Percentiles rank a stretch among this genome's conserved stretches.
These are phyloP conservation scores for Clavaria fumosa DNA, from an alignment of 768 basidiomycete species.

Conservation along the genomic window DNA sequence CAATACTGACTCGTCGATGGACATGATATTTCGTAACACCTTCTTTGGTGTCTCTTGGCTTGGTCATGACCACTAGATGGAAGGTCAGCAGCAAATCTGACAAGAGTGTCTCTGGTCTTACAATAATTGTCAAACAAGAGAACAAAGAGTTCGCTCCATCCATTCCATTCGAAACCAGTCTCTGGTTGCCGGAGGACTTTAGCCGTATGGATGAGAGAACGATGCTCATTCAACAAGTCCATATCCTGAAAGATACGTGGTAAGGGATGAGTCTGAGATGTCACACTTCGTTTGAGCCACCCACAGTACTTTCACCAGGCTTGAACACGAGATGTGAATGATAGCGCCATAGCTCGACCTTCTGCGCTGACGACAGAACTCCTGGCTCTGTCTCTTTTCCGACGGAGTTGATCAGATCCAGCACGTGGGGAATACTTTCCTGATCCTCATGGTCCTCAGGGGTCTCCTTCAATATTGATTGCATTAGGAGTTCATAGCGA, in stretches of 20 bases:
- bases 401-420: constrained; percentile 74
- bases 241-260: constrained; percentile 41
- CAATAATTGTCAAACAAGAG: constrained; percentile 92
- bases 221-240: constrained; percentile 72
- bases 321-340: constrained; percentile 71
- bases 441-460: constrained; percentile 65
- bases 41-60: constrained; percentile 67
- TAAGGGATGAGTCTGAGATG: neutral
- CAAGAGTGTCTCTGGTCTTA: constrained; percentile 22
- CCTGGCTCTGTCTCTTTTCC: constrained; percentile 83
- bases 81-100: constrained; percentile 9
- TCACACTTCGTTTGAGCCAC: constrained; percentile 11
- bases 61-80: constrained; percentile 71
- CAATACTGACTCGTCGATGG: constrained; percentile 44
- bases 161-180: constrained; percentile 74
- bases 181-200: constrained; percentile 80
- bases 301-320: constrained; percentile 50
- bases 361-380: constrained; percentile 70
- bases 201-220: constrained; percentile 73
- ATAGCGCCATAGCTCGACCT: constrained; percentile 82
- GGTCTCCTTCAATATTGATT: constrained; percentile 64
- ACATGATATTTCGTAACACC: constrained; percentile 64
- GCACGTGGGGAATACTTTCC: constrained; percentile 59
- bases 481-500: constrained; percentile 77
- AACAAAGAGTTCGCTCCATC: constrained; percentile 82